Percentiles rank a stretch among this genome's conserved stretches.
Evolutionary conservation across 176 grass and related monocot genomes (phyloP).

Genomic region (Oryza coarctata): DNA sequence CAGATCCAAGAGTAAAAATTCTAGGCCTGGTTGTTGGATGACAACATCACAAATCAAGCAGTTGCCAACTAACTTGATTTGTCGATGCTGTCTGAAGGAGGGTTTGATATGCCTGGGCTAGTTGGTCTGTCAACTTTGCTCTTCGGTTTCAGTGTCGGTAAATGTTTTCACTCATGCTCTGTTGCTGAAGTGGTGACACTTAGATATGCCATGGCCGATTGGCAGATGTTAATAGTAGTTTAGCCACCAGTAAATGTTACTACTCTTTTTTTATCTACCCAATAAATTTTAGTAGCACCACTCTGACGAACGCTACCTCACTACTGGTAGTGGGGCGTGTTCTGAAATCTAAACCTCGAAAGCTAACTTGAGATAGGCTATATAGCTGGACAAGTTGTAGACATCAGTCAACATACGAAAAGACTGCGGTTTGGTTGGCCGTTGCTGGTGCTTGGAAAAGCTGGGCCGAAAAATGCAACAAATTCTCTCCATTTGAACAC

Average conservation of each 20-base stretch:
- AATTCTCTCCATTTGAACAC: background rate
- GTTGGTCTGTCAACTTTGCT: conserved; percentile 8
- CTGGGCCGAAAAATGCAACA: background rate
- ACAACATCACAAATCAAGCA: background rate
- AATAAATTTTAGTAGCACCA: background rate
- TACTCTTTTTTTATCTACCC: background rate
- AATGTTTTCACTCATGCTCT: background rate
- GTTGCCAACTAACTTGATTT: background rate
- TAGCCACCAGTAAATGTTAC: background rate
- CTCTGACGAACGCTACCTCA: background rate
- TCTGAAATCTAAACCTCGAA: background rate
- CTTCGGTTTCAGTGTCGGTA: background rate
- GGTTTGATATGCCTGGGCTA: background rate
- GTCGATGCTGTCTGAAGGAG: background rate
- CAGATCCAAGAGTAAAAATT: background rate
- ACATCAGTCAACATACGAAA: background rate
- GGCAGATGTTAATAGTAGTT: background rate
- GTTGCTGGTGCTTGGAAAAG: background rate
- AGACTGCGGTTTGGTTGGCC: background rate
- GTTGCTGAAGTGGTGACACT: background rate
- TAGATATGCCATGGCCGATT: background rate
- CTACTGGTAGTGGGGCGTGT: background rate
- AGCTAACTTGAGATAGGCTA: background rate
- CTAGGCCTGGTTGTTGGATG: background rate
- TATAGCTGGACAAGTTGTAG: background rate